Evolutionary conservation across 495 filamentous ascomycete species (phyloP).

Genomic region (Neurospora sp.): DNA sequence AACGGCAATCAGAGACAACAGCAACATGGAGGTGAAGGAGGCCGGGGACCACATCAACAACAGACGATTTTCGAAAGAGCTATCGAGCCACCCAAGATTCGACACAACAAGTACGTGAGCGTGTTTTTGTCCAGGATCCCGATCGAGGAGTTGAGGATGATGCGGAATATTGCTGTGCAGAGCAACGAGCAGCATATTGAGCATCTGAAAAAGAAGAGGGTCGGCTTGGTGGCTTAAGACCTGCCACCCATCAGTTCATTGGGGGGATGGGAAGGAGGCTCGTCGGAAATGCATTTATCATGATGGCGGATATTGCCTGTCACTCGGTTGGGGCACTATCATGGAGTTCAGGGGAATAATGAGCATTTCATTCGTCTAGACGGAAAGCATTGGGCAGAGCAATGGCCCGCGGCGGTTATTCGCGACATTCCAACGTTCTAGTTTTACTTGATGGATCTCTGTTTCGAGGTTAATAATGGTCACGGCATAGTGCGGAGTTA

Average conservation of each 20-base stretch:
- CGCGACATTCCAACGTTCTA: background rate
- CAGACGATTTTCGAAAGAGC: slow-evolving; percentile 36
- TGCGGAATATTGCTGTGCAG: slow-evolving; percentile 21
- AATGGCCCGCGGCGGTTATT: background rate
- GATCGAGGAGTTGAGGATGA: slow-evolving; percentile 37
- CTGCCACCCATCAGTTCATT: background rate
- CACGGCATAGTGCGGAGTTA: background rate
- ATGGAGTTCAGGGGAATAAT: background rate
- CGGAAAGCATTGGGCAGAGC: background rate
- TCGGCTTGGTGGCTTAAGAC: slow-evolving; percentile 9
- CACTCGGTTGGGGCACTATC: background rate
- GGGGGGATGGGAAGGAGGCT: background rate
- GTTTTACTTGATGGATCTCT: background rate
- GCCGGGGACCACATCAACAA: background rate
- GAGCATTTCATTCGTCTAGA: background rate
- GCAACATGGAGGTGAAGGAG: background rate
- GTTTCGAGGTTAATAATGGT: background rate
- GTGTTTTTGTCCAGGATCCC: slow-evolving; percentile 49
- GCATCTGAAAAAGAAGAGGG: slow-evolving; percentile 10
- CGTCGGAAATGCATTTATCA: background rate
- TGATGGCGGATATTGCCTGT: background rate
- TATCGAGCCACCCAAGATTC: slow-evolving; percentile 21
- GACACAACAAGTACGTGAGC: slow-evolving; percentile 37
- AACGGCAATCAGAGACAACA: background rate
- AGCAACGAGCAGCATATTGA: slow-evolving; percentile 27